Evolutionary conservation across 2,329 filamentous ascomycete genomes (phyloP), one percentile per base, ranked within the genome.

Genomic region (Herpotrichia juniperi): DNA sequence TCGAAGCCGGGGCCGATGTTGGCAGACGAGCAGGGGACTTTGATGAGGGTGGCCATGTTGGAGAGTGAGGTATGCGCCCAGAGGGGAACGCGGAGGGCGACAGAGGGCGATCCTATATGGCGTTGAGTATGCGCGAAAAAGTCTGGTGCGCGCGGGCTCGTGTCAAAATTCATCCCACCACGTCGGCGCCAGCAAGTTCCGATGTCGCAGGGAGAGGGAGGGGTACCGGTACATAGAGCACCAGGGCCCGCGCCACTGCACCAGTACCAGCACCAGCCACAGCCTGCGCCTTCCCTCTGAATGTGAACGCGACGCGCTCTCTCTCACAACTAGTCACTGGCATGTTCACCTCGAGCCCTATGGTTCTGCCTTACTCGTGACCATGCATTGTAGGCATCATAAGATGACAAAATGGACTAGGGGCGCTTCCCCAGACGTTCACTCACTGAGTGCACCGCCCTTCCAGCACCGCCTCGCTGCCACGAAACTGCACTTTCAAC

Each of bases 1-100:
- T 99, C 93, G 81, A 97, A 99, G 53, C 93, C 93, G 43, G 93
- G 93, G 63, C 81, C 93, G 71, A 97, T 97, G 81, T 97, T 97
- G 78, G 93, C 93, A 56, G 93, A 97, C 54, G 93, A 97, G 79
- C 91, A 96, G 60, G 93, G 93, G 56, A 91, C 91, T 77, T 83
- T 86, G 81, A 92, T 90, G 63, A 89, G 88, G 37, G 70, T 72
- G 42, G 68, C 53, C 68, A 70, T 74, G 34, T 42, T 57, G 55
- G 35, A 16, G 19, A 17, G 42, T 22, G 14, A 6, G 6, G 21
- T 50, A 25, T 28, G n/a, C 14, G 16, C 39, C 16, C 6, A 28
- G 17, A 24, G 8, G n/a, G 7, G 42, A 14, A 16, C 6, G 6
- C 37, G 30, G 16, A 14, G 32, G n/a, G 8, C 24, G 31, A n/a